phyloP scores from a whole-genome alignment of 2,329 filamentous ascomycete species.

The Magnaporthiopsis incrustans region DNA sequence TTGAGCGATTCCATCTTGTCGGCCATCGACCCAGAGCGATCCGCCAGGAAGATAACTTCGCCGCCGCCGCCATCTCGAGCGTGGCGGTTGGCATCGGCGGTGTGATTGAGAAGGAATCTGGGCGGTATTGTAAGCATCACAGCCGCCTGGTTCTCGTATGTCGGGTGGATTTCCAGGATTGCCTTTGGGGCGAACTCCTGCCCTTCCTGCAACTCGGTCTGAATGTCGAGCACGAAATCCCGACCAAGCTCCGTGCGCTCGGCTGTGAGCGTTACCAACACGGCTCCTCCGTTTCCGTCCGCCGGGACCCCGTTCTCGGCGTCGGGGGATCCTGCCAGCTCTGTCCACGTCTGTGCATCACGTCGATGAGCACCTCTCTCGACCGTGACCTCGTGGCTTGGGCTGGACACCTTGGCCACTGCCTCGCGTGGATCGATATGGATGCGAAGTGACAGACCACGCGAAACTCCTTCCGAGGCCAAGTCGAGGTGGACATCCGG shows the following conservation, averaged over 20 bases:
- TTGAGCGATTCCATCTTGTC: slow-evolving; percentile 38
- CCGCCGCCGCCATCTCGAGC: slow-evolving; percentile 8
- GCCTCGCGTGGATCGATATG: not conserved
- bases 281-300: no score
- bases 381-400: slow-evolving; percentile 15
- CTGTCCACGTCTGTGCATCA: not conserved
- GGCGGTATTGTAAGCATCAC: not conserved
- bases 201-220: not conserved
- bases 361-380: slow-evolving; percentile 5
- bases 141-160: not conserved
- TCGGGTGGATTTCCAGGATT: not conserved
- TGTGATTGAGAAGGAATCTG: not conserved
- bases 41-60: slow-evolving; percentile 16
- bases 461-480: not conserved
- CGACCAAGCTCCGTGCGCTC: not conserved
- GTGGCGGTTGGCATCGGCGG: not conserved
- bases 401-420: slow-evolving; percentile 13
- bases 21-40: slow-evolving; percentile 29
- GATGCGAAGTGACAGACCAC: not conserved
- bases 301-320: not conserved
- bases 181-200: not conserved
- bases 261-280: not conserved
- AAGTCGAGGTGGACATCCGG: slow-evolving; percentile 9
- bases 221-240: not conserved
- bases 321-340: not conserved